phyloP scores from a whole-genome alignment of 768 basidiomycete genomes.

The Cyclocybe cylindracea region DNA sequence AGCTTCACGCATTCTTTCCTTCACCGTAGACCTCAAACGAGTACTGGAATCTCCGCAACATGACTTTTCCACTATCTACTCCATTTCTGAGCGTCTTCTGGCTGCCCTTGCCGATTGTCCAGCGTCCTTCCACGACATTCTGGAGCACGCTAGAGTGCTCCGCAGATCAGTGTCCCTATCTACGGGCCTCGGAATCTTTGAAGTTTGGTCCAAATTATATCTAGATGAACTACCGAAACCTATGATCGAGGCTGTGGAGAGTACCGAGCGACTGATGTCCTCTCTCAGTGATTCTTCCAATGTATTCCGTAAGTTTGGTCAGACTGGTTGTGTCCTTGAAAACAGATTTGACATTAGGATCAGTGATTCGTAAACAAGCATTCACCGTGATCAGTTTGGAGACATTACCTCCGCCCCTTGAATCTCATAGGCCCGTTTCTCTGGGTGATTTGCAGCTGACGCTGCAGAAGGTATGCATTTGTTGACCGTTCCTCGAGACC shows the following conservation, averaged over 20 bases:
- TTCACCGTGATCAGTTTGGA: slow-evolving; percentile 42
- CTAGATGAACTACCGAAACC: slow-evolving; percentile 19
- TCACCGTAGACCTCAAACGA: slow-evolving; percentile 43
- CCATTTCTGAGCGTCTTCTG: slow-evolving; percentile 55
- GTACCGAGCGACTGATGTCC: slow-evolving; percentile 13
- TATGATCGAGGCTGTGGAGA: slow-evolving; percentile 1
- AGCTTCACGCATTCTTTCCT: slow-evolving; percentile 36
- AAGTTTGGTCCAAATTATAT: slow-evolving; percentile 66
- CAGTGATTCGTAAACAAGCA: slow-evolving; percentile 40
- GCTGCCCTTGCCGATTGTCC: slow-evolving; percentile 39
- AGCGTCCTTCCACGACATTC: slow-evolving; percentile 32
- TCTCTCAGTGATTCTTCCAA: slow-evolving; percentile 17
- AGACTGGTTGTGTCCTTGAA: background rate
- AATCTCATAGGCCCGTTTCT: slow-evolving; percentile 10
- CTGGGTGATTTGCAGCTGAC: slow-evolving; percentile 15
- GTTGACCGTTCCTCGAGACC: too few relatives aligned
- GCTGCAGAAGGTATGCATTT: background rate
- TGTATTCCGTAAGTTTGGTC: slow-evolving; percentile 13
- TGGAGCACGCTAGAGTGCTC: slow-evolving; percentile 37
- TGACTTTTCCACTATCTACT: slow-evolving; percentile 69
- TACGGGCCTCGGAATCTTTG: slow-evolving; percentile 70
- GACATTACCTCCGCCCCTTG: slow-evolving; percentile 25
- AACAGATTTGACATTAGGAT: slow-evolving; percentile 3
- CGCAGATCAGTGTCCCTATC: slow-evolving; percentile 54
- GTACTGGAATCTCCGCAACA: slow-evolving; percentile 39